Conservation (phyloP, 129 eudicot species). For the Escallonia herrerae region DNA sequence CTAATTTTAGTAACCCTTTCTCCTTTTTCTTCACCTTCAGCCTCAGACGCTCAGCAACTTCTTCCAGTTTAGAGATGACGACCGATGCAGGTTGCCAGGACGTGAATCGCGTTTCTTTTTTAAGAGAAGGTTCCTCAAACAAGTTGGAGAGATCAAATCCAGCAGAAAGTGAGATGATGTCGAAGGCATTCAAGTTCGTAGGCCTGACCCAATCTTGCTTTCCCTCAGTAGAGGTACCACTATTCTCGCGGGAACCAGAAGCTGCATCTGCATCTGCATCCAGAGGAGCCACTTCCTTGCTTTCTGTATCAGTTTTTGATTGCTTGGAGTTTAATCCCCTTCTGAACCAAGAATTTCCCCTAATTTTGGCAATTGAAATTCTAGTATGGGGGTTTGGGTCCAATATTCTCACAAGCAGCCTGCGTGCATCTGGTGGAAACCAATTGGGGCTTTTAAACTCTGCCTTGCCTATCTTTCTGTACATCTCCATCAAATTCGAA, state of each 20-base stretch:
- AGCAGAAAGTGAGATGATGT: slow-evolving; percentile 70
- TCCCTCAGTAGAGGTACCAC: slow-evolving; percentile 21
- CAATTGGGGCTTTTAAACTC: slow-evolving; percentile 66
- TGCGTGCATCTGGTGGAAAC: slow-evolving; percentile 48
- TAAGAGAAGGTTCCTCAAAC: slow-evolving; percentile 46
- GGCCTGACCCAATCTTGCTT: slow-evolving; percentile 27
- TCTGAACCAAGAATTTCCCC: slow-evolving; percentile 61
- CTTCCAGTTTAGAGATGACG: slow-evolving; percentile 63
- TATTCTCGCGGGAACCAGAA: slow-evolving; percentile 12
- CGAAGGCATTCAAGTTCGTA: slow-evolving; percentile 63
- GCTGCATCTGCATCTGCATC: slow-evolving; percentile 17
- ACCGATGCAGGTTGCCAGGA: slow-evolving; percentile 42
- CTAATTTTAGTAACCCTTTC: slow-evolving; percentile 62
- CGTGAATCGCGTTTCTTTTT: slow-evolving; percentile 62
- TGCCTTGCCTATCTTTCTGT: slow-evolving; percentile 78
- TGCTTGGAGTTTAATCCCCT: slow-evolving; percentile 23
- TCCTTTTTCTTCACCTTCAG: slow-evolving; percentile 50
- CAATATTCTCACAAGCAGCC: slow-evolving; percentile 48
- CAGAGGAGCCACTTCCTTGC: background rate
- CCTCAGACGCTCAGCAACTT: slow-evolving; percentile 46
- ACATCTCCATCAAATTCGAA: slow-evolving; percentile 86
- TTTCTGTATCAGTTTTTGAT: slow-evolving; percentile 22
- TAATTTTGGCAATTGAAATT: slow-evolving; percentile 53
- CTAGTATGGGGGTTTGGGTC: slow-evolving; percentile 71
- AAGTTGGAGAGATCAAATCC: slow-evolving; percentile 70